These are phyloP conservation scores for Chlorella sp. DNA, from an alignment of 139 green algal genomes.

Conservation along the genomic window DNA sequence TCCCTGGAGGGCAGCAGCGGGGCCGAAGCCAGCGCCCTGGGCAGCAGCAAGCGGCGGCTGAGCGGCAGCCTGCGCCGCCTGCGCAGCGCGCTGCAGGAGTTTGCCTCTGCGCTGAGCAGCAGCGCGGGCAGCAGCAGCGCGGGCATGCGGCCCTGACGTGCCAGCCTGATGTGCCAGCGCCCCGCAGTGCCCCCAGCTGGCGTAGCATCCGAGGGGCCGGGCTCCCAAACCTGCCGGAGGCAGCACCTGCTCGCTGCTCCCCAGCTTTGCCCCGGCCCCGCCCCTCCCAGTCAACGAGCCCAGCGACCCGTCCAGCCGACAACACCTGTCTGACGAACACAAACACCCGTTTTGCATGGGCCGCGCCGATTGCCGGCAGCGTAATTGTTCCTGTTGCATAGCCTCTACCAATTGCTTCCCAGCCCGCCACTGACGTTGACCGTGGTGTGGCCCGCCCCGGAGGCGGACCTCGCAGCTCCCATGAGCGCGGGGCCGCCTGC, in stretches of 20 bases:
- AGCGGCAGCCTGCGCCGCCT: conserved; percentile 19
- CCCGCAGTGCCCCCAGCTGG: background rate
- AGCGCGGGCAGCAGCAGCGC: background rate
- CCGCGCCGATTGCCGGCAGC: no score
- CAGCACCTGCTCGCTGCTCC: background rate
- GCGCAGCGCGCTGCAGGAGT: conserved; percentile 31
- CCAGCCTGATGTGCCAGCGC: background rate
- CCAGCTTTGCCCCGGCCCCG: background rate
- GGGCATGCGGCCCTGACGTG: conserved; percentile 1
- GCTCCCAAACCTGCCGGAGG: background rate
- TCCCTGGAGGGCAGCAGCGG: background rate
- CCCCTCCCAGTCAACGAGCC: background rate
- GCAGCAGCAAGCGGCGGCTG: conserved; percentile 22
- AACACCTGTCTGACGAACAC: no score
- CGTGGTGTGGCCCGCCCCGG: no score
- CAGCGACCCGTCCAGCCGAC: no score
- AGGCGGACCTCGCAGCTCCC: no score
- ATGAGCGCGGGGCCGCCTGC: no score
- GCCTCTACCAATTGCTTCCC: no score
- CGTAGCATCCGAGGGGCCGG: background rate
- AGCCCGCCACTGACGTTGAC: no score
- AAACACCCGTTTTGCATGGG: no score
- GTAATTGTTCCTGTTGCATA: no score
- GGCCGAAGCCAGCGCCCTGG: background rate
- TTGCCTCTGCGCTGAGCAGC: conserved; percentile 4